Evolutionary conservation across 495 filamentous ascomycete species (phyloP).

Genomic region (Penicillium maclennaniae): DNA sequence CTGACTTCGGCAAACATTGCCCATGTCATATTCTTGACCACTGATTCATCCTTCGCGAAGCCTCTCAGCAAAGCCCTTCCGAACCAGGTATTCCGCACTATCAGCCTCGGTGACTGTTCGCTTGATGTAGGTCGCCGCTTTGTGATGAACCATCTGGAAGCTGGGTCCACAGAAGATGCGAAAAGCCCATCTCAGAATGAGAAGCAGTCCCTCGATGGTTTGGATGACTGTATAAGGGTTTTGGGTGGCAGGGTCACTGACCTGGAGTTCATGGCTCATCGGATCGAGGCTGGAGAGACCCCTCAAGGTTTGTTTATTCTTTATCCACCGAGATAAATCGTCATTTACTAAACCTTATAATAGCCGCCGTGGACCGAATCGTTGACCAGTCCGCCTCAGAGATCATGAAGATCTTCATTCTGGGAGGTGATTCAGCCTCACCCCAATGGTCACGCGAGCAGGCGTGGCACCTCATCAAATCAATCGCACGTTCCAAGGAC

Average conservation of each 20-base stretch:
- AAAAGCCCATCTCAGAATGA: conserved; percentile 33
- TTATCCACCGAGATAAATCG: background rate
- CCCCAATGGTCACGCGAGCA: conserved; percentile 72
- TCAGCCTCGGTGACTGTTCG: conserved; percentile 79
- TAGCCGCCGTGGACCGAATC: conserved; percentile 81
- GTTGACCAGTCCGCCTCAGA: conserved; percentile 83
- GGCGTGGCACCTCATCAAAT: conserved; percentile 83
- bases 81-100: conserved; percentile 83
- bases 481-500: conserved; percentile 55
- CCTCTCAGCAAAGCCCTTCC: conserved; percentile 82
- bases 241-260: conserved; percentile 91
- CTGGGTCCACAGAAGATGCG: conserved; percentile 38
- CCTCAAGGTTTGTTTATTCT: conserved; percentile 51
- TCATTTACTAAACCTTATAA: conserved; percentile 15
- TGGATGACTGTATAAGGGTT: conserved; percentile 76
- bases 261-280: conserved; percentile 83
- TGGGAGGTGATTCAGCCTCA: conserved; percentile 46
- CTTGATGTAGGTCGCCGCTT: conserved; percentile 84
- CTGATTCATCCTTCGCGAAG: conserved; percentile 85
- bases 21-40: conserved; percentile 95
- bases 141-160: conserved; percentile 76
- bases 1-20: conserved; percentile 88
- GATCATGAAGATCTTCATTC: conserved; percentile 88
- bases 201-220: conserved; percentile 51
- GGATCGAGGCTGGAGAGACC: conserved; percentile 86